Evolutionary conservation across 1,139 yeast species (phyloP).

Genomic region (Yamadazyma spencermartinsiae): DNA sequence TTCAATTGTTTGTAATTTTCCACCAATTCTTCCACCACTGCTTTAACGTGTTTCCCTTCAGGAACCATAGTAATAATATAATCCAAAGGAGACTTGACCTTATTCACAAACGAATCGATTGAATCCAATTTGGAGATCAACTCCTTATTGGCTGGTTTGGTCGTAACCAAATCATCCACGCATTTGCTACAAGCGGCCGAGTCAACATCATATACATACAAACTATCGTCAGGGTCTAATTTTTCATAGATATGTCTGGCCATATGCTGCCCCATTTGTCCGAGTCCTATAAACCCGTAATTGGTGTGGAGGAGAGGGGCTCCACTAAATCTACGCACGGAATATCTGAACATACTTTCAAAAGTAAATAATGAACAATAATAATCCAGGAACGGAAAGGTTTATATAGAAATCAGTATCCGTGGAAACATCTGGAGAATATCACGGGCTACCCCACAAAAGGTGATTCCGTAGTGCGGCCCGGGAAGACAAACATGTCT

Average conservation of each 20-base stretch:
- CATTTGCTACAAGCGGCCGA: conserved; percentile 31
- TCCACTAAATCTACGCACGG: conserved; percentile 24
- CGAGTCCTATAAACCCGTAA: conserved; percentile 59
- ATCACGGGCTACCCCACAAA: too few relatives aligned
- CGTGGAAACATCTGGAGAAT: too few relatives aligned
- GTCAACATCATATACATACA: conserved; percentile 47
- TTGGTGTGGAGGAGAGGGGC: conserved; percentile 21
- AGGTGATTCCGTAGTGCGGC: too few relatives aligned
- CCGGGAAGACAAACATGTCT: too few relatives aligned
- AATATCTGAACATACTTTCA: background rate
- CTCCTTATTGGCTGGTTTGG: conserved; percentile 24
- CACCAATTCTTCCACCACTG: conserved; percentile 43
- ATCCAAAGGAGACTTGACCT: conserved; percentile 42
- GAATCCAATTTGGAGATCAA: conserved; percentile 23
- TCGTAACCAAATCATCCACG: conserved; percentile 24
- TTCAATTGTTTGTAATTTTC: conserved; percentile 24
- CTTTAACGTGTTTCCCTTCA: conserved; percentile 54
- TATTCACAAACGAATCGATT: conserved; percentile 32
- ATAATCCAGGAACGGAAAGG: too few relatives aligned
- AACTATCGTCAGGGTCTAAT: conserved; percentile 38
- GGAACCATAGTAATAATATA: conserved; percentile 59
- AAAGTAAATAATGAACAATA: too few relatives aligned
- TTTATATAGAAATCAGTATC: too few relatives aligned
- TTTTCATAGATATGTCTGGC: conserved; percentile 52
- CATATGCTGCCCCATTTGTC: conserved; percentile 64